phyloP scores from a whole-genome alignment of 495 filamentous ascomycete species.

The Filosporella fistucella region DNA sequence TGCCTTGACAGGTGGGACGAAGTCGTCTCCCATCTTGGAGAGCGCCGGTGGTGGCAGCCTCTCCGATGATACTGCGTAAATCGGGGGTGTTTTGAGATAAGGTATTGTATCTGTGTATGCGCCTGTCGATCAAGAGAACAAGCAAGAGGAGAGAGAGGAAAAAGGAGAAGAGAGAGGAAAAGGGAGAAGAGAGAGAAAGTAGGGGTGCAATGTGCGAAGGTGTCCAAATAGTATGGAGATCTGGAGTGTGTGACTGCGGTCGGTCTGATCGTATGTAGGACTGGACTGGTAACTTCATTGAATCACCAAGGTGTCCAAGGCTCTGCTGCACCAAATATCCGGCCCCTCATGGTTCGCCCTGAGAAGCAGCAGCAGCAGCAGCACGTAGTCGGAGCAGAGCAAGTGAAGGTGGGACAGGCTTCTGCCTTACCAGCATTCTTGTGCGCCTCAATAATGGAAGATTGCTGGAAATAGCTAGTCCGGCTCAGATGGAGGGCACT shows the following conservation, averaged over 20 bases:
- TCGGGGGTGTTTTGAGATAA: not conserved
- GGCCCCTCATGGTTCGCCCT: slow-evolving; percentile 2
- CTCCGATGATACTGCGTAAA: not conserved
- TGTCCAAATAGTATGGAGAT: not conserved
- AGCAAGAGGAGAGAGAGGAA: not conserved
- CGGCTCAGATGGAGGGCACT: not conserved
- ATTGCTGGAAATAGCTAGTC: not conserved
- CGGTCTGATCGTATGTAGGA: not conserved
- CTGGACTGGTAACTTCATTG: too few relatives aligned
- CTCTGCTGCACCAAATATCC: not conserved
- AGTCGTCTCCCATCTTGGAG: slow-evolving; percentile 13
- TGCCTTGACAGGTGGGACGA: slow-evolving; percentile 17
- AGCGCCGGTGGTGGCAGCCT: slow-evolving; percentile 1
- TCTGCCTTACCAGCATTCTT: not conserved
- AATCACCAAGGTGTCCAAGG: too few relatives aligned
- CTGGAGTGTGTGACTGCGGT: not conserved
- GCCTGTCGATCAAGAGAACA: not conserved
- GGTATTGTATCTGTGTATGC: not conserved
- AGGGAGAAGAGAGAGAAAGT: not conserved
- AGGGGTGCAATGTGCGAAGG: not conserved
- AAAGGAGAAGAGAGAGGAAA: not conserved
- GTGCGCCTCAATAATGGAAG: not conserved
- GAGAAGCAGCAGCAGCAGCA: not conserved
- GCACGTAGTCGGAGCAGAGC: too few relatives aligned
- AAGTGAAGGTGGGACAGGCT: slow-evolving; percentile 3